These are phyloP conservation scores for Dictyostelium brefeldianum DNA, from an alignment of 78 protist species.

Conservation along the genomic window DNA sequence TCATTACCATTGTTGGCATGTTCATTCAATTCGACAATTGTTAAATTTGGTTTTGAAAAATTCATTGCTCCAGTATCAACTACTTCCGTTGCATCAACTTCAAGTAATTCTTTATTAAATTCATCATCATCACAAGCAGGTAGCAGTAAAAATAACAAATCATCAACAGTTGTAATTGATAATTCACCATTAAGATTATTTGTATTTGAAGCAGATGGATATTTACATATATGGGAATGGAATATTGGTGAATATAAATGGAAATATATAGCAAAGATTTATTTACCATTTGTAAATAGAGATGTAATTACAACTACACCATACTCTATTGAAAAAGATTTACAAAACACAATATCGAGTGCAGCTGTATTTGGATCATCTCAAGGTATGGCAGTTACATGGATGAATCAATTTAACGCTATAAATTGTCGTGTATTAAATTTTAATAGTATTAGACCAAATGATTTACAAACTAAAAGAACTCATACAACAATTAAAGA, in stretches of 20 bases:
- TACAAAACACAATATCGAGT: background rate
- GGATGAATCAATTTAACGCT: background rate
- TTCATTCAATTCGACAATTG: conserved; percentile 17
- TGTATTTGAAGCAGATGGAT: conserved; percentile 63
- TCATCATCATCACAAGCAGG: background rate
- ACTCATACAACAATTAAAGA: background rate
- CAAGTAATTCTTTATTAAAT: background rate
- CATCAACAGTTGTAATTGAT: background rate
- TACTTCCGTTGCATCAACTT: background rate
- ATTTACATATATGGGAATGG: conserved; percentile 66
- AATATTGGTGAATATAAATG: conserved; percentile 30
- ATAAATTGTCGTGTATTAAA: conserved; percentile 1
- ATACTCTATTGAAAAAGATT: background rate
- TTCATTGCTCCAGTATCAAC: background rate
- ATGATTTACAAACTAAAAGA: background rate
- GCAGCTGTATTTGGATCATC: conserved; percentile 23
- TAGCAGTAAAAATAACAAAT: background rate
- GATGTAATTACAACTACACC: background rate
- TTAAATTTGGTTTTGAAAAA: conserved; percentile 38
- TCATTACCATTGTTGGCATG: conserved; percentile 58
- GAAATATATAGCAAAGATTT: conserved; percentile 36
- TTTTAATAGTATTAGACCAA: conserved; percentile 1
- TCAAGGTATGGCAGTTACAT: conserved; percentile 21
- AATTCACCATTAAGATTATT: conserved; percentile 41
- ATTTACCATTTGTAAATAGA: conserved; percentile 16